Conservation (phyloP, 352 stramenopile species). For the Phytophthora foliorum region DNA sequence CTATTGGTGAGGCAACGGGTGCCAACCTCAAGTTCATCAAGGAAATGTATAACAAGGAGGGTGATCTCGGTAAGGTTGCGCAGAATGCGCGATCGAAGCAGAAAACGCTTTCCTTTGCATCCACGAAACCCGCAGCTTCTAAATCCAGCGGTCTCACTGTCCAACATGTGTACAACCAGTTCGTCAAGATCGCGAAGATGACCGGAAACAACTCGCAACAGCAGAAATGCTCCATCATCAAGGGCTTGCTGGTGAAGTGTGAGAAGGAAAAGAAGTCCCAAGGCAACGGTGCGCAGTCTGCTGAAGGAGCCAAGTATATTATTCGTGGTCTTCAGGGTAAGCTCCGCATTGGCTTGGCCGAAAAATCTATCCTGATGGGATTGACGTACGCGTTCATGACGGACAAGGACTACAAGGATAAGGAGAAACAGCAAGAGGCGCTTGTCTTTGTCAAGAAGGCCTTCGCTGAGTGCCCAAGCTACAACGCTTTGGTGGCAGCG, state of each 20-base stretch:
- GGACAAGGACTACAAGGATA: slow-evolving; percentile 85
- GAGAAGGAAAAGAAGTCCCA: slow-evolving; percentile 81
- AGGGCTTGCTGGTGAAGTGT: slow-evolving; percentile 95
- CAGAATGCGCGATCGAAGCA: slow-evolving; percentile 95
- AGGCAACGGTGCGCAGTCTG: slow-evolving; percentile 72
- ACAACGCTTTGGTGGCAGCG: slow-evolving; percentile 94
- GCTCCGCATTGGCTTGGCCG: slow-evolving; percentile 97
- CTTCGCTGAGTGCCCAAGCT: slow-evolving; percentile 97
- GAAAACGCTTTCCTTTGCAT: slow-evolving; percentile 89
- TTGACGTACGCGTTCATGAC: slow-evolving; percentile 97
- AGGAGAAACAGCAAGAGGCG: slow-evolving; percentile 90
- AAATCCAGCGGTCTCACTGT: slow-evolving; percentile 89
- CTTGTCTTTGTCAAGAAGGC: slow-evolving; percentile 97
- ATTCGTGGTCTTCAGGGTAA: slow-evolving; percentile 99
- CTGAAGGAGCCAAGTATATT: slow-evolving; percentile 96
- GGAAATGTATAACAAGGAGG: slow-evolving; percentile 95
- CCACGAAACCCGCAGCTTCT: slow-evolving; percentile 65
- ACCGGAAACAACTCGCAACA: slow-evolving; percentile 97
- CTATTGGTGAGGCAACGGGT: slow-evolving; percentile 95
- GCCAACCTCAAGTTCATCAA: slow-evolving; percentile 95
- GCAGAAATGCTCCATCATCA: slow-evolving; percentile 98
- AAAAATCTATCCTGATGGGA: slow-evolving; percentile 97
- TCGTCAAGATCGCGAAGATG: slow-evolving; percentile 96
- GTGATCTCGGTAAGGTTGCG: slow-evolving; percentile 98
- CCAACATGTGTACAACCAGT: slow-evolving; percentile 88